Conservation (phyloP, 768 basidiomycete species). For the Leccinum disarticulatum region DNA sequence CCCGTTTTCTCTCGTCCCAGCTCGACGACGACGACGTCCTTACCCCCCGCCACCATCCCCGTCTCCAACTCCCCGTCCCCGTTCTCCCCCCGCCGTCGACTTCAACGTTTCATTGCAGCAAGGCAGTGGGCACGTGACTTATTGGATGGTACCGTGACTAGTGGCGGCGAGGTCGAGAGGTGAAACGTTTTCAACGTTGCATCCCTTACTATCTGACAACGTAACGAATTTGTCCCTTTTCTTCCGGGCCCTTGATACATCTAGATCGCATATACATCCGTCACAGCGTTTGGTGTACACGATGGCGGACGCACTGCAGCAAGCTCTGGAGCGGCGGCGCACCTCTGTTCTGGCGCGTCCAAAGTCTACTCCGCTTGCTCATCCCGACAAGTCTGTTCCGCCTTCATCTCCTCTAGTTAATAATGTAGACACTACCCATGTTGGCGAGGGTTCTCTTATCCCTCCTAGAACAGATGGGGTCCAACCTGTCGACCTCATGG, state of each 20-base stretch:
- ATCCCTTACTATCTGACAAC: background rate
- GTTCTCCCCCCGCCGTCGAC: no score
- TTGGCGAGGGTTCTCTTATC: conserved; percentile 1
- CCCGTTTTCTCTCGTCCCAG: no score
- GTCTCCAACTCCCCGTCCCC: no score
- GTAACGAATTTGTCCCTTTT: background rate
- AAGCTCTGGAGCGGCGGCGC: background rate
- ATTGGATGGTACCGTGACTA: no score
- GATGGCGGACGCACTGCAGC: background rate
- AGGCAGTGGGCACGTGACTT: conserved; percentile 10
- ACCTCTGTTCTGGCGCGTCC: conserved; percentile 2
- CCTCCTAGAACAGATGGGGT: conserved; percentile 11
- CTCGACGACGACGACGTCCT: no score
- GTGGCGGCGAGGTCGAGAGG: background rate
- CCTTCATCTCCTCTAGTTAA: conserved; percentile 4
- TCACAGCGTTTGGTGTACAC: background rate
- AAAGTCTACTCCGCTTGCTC: conserved; percentile 11
- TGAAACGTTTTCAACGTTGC: background rate
- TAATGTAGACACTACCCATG: conserved; percentile 7
- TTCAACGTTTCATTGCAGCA: no score
- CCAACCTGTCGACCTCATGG: conserved; percentile 57
- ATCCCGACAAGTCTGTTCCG: conserved; percentile 7
- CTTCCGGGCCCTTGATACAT: background rate
- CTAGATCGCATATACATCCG: background rate
- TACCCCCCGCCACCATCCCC: no score